Percentiles rank a stretch among this genome's conserved stretches.
Conservation (phyloP, 1,139 yeast species). For the Kodamaea sp. region DNA sequence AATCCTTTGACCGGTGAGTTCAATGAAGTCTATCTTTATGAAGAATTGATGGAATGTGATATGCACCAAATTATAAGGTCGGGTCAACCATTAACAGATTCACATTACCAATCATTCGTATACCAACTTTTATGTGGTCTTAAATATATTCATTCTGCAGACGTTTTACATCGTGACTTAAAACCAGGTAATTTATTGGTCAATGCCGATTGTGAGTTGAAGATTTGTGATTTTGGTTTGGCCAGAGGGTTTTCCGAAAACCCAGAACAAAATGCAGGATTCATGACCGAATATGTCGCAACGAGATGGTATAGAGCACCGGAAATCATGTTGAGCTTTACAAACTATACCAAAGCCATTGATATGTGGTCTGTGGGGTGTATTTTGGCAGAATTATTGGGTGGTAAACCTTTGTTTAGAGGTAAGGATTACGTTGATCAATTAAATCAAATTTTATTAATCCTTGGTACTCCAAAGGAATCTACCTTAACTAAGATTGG, state of each 20-base stretch:
- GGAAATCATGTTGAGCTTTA: constrained; percentile 90
- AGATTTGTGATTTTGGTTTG: constrained; percentile 94
- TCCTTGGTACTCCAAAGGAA: constrained; percentile 89
- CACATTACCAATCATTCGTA: constrained; percentile 88
- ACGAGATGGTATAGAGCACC: constrained; percentile 99
- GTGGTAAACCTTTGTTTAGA: constrained; percentile 87
- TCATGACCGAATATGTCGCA: constrained; percentile 94
- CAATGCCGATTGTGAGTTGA: constrained; percentile 93
- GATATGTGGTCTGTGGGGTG: constrained; percentile 98
- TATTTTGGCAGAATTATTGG: constrained; percentile 86
- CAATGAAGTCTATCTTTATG: constrained; percentile 88
- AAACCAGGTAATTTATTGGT: constrained; percentile 92
- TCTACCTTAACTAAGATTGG: constrained; percentile 81
- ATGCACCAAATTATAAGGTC: constrained; percentile 95
- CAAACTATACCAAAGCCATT: constrained; percentile 91
- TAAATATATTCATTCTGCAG: constrained; percentile 93
- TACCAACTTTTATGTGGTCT: constrained; percentile 92
- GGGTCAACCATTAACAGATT: constrained; percentile 90
- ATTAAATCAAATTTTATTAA: constrained; percentile 77
- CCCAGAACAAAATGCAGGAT: constrained; percentile 84
- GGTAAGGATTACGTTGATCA: constrained; percentile 97
- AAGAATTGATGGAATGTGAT: constrained; percentile 96
- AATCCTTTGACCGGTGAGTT: constrained; percentile 66
- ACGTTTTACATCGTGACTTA: constrained; percentile 88
- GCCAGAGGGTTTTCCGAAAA: constrained; percentile 92